Evolutionary conservation across 768 basidiomycete genomes (phyloP), one percentile per base, ranked within the genome.

Genomic region (Pholiota conissans): DNA sequence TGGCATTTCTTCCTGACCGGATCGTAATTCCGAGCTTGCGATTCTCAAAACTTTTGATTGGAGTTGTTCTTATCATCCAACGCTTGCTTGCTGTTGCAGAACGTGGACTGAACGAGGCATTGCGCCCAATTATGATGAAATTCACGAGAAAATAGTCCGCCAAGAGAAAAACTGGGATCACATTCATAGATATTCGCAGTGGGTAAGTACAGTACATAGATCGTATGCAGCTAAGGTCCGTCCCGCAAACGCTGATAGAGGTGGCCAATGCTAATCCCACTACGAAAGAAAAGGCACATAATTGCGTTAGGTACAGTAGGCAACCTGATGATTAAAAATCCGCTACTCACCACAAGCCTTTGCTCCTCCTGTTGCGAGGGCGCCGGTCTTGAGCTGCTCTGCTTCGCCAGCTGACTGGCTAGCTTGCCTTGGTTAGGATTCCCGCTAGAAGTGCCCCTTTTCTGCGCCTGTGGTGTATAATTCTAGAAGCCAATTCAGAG

Each of bases 391-490:
- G 71, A 65, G 24, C 70, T 63, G 46, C 61, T 72, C 60, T 78
- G 75, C 49, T 74, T 74, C 37, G 71, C 76, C 49, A 72, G 70
- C 61, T 80, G 72, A 28, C 73, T 65, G 51, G 81, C 74, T 34
- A 84, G 74, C 52, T 73, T 74, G 24, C 82, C 82, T 63, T 72
- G 71, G 45, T 80, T 78, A 18, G 82, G 81, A 61, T 82, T 79
- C 37, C 76, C 69, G 30, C 71, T 54, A 58, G 73, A 71, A 22
- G 76, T 77, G 16, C 79, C 79, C 61, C 77, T 76, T 62, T 64
- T 69, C 59, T 80, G 75, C 53, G 75, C 72, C 81, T 81, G 64
- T 49, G 67, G 55, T 64, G 50, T 51, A 30, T 55, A 32, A 14
- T 50, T 65, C 55, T 49, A 67, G 65, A 63, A 67, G 35, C 18